Percentiles rank a stretch among this genome's conserved stretches.
These are phyloP conservation scores for Oryza rufipogon DNA, from an alignment of 176 grass and related monocot genomes.

Conservation along the genomic window DNA sequence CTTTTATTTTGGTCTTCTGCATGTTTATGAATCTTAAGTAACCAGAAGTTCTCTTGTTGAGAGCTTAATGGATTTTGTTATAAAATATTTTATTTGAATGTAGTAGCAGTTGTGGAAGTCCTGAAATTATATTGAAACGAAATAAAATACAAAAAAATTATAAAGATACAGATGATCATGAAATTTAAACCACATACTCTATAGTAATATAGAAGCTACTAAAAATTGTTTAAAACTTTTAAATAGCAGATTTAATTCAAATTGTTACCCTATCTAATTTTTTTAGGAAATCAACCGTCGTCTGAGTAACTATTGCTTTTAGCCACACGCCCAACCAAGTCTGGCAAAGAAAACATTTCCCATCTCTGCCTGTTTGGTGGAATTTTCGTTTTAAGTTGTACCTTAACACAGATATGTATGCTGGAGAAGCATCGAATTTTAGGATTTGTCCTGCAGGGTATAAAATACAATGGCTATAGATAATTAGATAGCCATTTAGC, in stretches of 20 bases:
- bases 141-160: not conserved
- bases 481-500: not conserved
- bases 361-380: not conserved
- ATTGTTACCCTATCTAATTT: not conserved
- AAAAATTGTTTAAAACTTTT: not conserved
- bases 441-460: not conserved
- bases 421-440: not conserved
- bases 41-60: not conserved
- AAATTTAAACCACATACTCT: not conserved
- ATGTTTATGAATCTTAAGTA: not conserved
- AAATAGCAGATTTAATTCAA: too few species aligned
- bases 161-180: not conserved
- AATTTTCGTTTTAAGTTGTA: not conserved
- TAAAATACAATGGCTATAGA: not conserved
- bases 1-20: constrained; percentile 5
- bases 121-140: not conserved
- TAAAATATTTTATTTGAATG: not conserved
- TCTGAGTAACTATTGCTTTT: not conserved
- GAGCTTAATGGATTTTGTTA: not conserved
- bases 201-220: not conserved
- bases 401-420: not conserved
- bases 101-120: not conserved
- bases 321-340: not conserved
- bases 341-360: not conserved
- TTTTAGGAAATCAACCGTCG: not conserved